A percentile compares a stretch with the other conserved stretches of the same genome.
Evolutionary conservation across 768 basidiomycete genomes (phyloP).

Genomic region (Suillus sp.): DNA sequence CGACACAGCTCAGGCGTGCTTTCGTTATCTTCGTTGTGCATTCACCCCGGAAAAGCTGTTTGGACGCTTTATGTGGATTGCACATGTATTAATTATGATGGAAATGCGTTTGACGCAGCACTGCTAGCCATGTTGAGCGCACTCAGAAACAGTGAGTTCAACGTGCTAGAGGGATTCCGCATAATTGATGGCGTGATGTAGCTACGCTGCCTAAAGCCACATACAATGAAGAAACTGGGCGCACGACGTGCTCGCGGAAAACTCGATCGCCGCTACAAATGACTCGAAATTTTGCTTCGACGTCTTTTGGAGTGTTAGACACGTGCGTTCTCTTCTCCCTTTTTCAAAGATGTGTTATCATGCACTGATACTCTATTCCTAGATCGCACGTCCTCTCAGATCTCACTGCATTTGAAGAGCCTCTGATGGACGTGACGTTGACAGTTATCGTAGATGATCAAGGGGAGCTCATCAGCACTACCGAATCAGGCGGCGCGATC

Average conservation of each 20-base stretch:
- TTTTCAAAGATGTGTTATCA: background rate
- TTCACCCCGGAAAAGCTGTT: slow-evolving; percentile 75
- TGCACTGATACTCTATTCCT: background rate
- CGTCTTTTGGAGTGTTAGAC: slow-evolving; percentile 6
- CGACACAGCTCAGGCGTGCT: slow-evolving; percentile 62
- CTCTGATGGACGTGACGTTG: slow-evolving; percentile 73
- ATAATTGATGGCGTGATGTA: slow-evolving; percentile 32
- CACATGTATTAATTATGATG: slow-evolving; percentile 96
- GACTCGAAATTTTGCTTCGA: slow-evolving; percentile 2
- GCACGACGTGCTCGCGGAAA: slow-evolving; percentile 60
- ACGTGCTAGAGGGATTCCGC: background rate
- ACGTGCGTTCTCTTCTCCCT: background rate
- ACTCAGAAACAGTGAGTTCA: slow-evolving; percentile 72
- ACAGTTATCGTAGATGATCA: slow-evolving; percentile 59
- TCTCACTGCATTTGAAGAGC: slow-evolving; percentile 89
- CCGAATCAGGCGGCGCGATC: slow-evolving; percentile 52
- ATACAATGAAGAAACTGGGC: slow-evolving; percentile 64
- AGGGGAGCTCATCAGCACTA: slow-evolving; percentile 50
- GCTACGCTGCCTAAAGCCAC: slow-evolving; percentile 71
- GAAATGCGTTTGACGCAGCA: slow-evolving; percentile 91
- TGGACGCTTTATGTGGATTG: slow-evolving; percentile 97
- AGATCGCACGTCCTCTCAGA: slow-evolving; percentile 68
- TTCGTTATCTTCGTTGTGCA: slow-evolving; percentile 70
- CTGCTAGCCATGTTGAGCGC: slow-evolving; percentile 88
- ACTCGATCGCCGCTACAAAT: slow-evolving; percentile 48